Percentiles rank a stretch among this genome's conserved stretches.
phyloP scores from a whole-genome alignment of 441 rosid genomes.

The Eutrema salsugineum region DNA sequence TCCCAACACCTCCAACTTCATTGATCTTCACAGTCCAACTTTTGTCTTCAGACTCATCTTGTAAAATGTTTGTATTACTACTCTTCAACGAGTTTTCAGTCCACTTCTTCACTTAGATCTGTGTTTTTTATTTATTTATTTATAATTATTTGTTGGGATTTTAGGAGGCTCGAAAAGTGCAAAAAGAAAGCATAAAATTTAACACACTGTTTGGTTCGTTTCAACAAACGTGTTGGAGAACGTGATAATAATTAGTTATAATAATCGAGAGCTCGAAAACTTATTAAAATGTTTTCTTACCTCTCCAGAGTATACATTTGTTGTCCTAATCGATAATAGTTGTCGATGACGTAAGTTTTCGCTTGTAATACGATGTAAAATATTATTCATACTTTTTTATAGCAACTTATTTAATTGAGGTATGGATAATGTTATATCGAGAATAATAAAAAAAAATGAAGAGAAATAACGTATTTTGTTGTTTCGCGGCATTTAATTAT shows the following conservation, averaged over 20 bases:
- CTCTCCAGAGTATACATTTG: background rate
- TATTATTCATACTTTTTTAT: too few relatives aligned
- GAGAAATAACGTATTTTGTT: conserved; percentile 19
- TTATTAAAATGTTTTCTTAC: conserved; percentile 19
- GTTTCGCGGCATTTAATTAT: conserved; percentile 12
- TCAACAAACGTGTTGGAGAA: conserved; percentile 25
- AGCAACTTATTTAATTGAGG: background rate
- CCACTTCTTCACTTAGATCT: background rate
- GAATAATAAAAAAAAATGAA: background rate
- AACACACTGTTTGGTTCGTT: conserved; percentile 3
- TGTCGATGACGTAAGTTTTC: conserved; percentile 10
- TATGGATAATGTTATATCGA: too few relatives aligned
- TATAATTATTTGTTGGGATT: background rate
- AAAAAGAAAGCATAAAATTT: conserved; percentile 10
- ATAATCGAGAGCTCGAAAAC: conserved; percentile 7
- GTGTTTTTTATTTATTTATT: background rate
- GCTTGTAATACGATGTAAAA: background rate
- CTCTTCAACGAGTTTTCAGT: background rate
- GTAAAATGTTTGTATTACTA: conserved; percentile 27
- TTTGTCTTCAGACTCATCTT: conserved; percentile 65
- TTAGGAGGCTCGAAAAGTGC: conserved; percentile 5
- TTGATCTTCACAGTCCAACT: conserved; percentile 53
- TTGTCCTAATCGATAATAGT: conserved; percentile 25
- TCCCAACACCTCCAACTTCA: conserved; percentile 36
- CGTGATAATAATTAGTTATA: conserved; percentile 5